Evolutionary conservation across 2,329 filamentous ascomycete species (phyloP), one percentile per base, ranked within the genome.

Genomic region (Calycina herbarum): DNA sequence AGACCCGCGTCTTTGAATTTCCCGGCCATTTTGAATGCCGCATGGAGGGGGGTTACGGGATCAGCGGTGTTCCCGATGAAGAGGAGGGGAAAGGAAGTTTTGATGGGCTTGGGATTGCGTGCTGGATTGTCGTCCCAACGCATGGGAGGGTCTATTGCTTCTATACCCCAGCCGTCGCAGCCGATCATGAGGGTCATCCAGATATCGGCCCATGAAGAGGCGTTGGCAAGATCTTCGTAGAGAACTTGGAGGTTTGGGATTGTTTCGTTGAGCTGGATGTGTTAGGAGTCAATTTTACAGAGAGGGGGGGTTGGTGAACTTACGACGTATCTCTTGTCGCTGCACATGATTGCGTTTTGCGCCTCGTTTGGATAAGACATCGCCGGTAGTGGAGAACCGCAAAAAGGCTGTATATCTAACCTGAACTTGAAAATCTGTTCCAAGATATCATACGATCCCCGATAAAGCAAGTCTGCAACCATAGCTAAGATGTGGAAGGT

Each of bases 361-460:
- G 71, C 73, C 20, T 74, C 73, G 4, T 59, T 60, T 4, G 64
- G 66, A 54, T 71, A 70, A 17, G 11, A 35, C 20, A 59, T 65
- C 24, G 61, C 57, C 60, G 70, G 66, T 10, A 48, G 29, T 11
- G 64, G 51, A 15, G 61, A 15, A 15, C 60, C 66, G 56, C 72
- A 73, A 11, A 67, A 59, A 10, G 64, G 31, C 8, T 59, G 31
- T 10, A 65, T 51, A 20, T 68, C 66, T 10, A 45, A 57, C 2
- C 40, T 24, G 1, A 27, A 6, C n/a, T 57, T 35, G 1, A 67
- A 48, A 13, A 64, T n/a, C 17, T 17, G 11, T 17, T 51, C 59
- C 2, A 80, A 81, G 0, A 80, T 76, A 1, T 72, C 65, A 0
- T 79, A 80, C 24, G 85, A 77, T 3, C 79, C 78, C 3, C 67